A percentile compares a stretch with the other conserved stretches of the same genome.
Conservation (phyloP, 2,329 filamentous ascomycete genomes). For the Scedosporium minutisporum region DNA sequence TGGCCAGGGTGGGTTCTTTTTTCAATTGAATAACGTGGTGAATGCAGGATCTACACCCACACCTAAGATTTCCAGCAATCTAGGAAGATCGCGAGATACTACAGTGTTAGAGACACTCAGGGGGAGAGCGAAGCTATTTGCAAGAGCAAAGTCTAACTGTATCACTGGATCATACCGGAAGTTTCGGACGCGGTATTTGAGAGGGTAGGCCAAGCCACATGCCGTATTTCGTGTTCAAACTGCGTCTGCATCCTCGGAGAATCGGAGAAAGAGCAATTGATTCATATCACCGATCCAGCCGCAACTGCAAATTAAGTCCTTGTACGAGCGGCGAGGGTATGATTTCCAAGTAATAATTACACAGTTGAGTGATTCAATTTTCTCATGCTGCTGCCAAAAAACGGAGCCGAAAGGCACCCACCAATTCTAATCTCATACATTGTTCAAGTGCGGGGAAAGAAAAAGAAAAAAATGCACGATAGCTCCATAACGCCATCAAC, state of each 20-base stretch:
- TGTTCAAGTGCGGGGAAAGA: neutral
- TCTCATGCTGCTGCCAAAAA: neutral
- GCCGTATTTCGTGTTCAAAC: neutral
- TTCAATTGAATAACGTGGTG: too few relatives aligned
- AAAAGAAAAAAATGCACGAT: neutral
- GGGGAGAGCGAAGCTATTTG: too few relatives aligned
- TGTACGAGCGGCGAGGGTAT: neutral
- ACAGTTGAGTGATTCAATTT: neutral
- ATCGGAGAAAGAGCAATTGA: neutral
- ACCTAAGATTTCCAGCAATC: too few relatives aligned
- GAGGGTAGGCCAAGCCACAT: neutral
- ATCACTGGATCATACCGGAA: too few relatives aligned
- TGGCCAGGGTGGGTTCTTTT: too few relatives aligned
- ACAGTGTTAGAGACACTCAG: too few relatives aligned
- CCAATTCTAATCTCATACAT: neutral
- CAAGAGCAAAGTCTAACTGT: too few relatives aligned
- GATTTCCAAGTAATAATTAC: neutral
- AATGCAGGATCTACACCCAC: too few relatives aligned
- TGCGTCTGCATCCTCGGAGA: neutral
- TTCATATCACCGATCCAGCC: neutral
- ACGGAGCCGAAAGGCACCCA: neutral
- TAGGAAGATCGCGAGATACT: too few relatives aligned
- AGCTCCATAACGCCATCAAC: neutral
- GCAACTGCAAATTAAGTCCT: neutral
- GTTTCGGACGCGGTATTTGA: too few relatives aligned